Percentiles rank a stretch among this genome's conserved stretches.
Conservation (phyloP, 345 rosid genomes). For the Clarkia xantiana region DNA sequence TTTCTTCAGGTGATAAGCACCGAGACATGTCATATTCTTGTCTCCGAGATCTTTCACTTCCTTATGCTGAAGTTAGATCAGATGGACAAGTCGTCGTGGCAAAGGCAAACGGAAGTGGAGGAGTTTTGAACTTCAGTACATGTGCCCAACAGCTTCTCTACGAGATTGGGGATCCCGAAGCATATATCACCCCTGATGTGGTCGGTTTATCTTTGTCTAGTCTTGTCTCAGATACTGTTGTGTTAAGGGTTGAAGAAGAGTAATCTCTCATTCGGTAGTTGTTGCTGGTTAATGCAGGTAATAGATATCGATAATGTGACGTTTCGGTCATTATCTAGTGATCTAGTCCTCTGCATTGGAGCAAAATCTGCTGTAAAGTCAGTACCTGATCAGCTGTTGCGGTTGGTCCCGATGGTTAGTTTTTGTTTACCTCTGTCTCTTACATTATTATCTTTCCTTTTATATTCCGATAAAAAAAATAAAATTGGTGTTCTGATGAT, state of each 20-base stretch:
- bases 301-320: constrained; percentile 59
- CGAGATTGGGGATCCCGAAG: constrained; percentile 74
- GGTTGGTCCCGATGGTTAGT: constrained; percentile 55
- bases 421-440: not conserved
- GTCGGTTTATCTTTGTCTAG: constrained; percentile 21
- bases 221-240: not conserved
- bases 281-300: constrained; percentile 27
- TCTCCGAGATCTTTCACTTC: constrained; percentile 74
- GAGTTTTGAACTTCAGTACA: constrained; percentile 51
- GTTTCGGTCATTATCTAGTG: constrained; percentile 46
- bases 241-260: not conserved
- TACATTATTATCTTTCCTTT: not conserved
- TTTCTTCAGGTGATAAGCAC: constrained; percentile 44
- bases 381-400: constrained; percentile 61
- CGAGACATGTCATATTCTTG: constrained; percentile 40
- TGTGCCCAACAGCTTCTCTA: constrained; percentile 89
- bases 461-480: not conserved
- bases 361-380: constrained; percentile 44
- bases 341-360: constrained; percentile 54
- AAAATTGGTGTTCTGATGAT: constrained; percentile 2
- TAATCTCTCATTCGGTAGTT: not conserved
- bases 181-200: constrained; percentile 91
- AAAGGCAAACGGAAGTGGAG: constrained; percentile 70
- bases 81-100: constrained; percentile 47
- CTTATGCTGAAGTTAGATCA: constrained; percentile 57